Evolutionary conservation across 768 basidiomycete genomes (phyloP), one percentile per base, ranked within the genome.

Genomic region (Leccinum uliginosum): DNA sequence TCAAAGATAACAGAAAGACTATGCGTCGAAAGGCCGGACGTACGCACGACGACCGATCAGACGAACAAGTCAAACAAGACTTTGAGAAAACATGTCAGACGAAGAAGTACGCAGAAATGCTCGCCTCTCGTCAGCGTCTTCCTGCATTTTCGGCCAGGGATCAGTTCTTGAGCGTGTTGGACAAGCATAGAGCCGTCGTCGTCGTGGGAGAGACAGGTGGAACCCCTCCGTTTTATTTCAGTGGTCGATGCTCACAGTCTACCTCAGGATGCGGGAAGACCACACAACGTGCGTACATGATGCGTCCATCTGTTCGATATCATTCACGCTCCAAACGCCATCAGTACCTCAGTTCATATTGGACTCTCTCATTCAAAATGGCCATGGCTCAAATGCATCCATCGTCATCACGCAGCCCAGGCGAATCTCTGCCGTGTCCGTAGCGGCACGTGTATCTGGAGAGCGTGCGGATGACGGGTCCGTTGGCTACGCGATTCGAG

Each of bases 401-500:
- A 92, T 98, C 51, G 73, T 97, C 40, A 77, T 95, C 6, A 96
- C 95, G 1, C 95, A 98, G 63, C 95, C 95, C 17, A 83, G 94
- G 21, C 79, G 93, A 65, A 81, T 96, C 11, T 89, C 92, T 19
- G 95, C 94, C 1, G 83, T 95, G 50, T 91, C 91, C 1, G 90
- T 98, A 5, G 89, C 95, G 4, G 78, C 86, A 11, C 86, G 94
- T 50, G 94, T 97, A 30, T 89, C 92, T 17, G 74, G 85, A 27
- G 95, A 98, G 69, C 76, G 92, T 12, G 68, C 81, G 3, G 81
- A 88, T 8, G 89, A 91, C 53, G 86, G 85, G 3, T 87, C 85
- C 9, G 86, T 93, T 32, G 94, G 93, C 3, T 98, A 96, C 64
- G 84, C 86, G 2, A 93, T 97, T 54, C 82, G 95, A 46, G 95